Evolutionary conservation across 2,329 filamentous ascomycete species (phyloP).

Genomic region (Ampelomyces quisqualis): DNA sequence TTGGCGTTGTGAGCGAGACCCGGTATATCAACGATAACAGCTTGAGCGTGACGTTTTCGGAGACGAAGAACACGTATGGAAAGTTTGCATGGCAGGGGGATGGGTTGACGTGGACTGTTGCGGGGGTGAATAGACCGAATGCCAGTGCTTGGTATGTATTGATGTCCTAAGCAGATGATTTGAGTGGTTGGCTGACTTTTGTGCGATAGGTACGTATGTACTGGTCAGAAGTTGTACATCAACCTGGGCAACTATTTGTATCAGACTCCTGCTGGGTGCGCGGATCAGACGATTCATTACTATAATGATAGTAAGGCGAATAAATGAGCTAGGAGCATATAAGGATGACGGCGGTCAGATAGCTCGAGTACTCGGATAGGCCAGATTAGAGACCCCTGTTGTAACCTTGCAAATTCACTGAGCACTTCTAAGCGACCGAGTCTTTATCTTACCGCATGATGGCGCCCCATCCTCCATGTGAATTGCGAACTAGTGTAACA

Average conservation of each 20-base stretch:
- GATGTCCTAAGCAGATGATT: too few relatives aligned
- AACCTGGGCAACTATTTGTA: conserved; percentile 62
- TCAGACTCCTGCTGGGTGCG: conserved; percentile 58
- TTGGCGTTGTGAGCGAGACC: conserved; percentile 32
- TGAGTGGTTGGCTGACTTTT: too few relatives aligned
- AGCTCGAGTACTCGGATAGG: too few relatives aligned
- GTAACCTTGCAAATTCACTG: too few relatives aligned
- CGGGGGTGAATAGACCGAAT: conserved; percentile 56
- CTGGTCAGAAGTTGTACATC: conserved; percentile 54
- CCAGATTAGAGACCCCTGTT: too few relatives aligned
- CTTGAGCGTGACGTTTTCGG: conserved; percentile 55
- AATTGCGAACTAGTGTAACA: too few relatives aligned
- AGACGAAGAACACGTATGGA: conserved; percentile 56
- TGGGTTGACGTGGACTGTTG: conserved; percentile 56
- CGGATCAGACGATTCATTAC: conserved; percentile 56
- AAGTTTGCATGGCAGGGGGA: conserved; percentile 61
- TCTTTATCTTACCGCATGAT: too few relatives aligned
- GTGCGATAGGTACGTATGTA: too few relatives aligned
- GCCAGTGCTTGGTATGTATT: conserved; percentile 61
- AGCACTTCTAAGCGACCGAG: too few relatives aligned
- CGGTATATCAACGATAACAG: conserved; percentile 39
- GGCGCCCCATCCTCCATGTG: too few relatives aligned
- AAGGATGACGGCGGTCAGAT: too few relatives aligned
- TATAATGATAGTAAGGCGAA: conserved; percentile 43
- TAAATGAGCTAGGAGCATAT: too few relatives aligned